Conservation (phyloP, 192 early-diverging fungal species). For the Gryganskiella cystojenkinii region DNA sequence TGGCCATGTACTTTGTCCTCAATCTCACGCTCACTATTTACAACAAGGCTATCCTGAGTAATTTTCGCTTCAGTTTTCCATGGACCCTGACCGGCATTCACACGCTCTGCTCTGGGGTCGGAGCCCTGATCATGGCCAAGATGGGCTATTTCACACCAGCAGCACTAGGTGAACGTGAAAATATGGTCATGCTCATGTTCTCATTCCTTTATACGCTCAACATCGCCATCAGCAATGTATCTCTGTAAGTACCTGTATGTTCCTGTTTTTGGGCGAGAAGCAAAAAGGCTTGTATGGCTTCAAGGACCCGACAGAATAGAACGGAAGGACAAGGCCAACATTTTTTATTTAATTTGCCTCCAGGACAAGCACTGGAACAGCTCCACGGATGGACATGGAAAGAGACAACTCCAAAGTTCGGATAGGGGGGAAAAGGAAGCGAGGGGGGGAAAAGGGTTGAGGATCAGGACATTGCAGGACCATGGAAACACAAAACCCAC, state of each 20-base stretch:
- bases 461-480: too few relatives aligned
- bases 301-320: too few relatives aligned
- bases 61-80: conserved; percentile 80
- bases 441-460: too few relatives aligned
- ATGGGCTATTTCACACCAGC: conserved; percentile 64
- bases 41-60: conserved; percentile 85
- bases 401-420: too few relatives aligned
- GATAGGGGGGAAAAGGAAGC: too few relatives aligned
- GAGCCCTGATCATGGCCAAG: conserved; percentile 63
- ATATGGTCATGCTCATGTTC: conserved; percentile 77
- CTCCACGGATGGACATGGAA: too few relatives aligned
- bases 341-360: too few relatives aligned
- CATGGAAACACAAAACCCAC: too few relatives aligned
- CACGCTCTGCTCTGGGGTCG: conserved; percentile 75
- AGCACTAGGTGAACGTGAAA: conserved; percentile 65
- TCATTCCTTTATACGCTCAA: conserved; percentile 91
- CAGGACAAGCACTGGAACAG: too few relatives aligned
- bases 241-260: conserved; percentile 67
- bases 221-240: conserved; percentile 88
- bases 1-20: conserved; percentile 76
- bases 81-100: conserved; percentile 92
- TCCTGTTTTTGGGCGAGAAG: background rate
- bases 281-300: too few relatives aligned
- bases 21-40: conserved; percentile 85
- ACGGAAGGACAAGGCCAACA: too few relatives aligned